These are phyloP conservation scores for Cryptosporidium baileyi DNA, from an alignment of 169 alveolate species.

Conservation along the genomic window DNA sequence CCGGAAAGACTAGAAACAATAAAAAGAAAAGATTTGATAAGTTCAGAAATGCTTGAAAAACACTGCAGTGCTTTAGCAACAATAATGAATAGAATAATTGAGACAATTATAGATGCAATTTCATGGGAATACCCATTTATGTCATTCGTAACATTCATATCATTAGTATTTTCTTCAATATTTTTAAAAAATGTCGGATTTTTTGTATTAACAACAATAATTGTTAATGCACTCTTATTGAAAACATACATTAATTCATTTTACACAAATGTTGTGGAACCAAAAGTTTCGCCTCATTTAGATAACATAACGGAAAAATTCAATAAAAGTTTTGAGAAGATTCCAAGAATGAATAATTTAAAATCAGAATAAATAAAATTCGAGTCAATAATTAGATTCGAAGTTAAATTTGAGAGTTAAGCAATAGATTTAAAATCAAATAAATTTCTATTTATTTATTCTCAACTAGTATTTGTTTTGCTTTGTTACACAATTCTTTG, in stretches of 20 bases:
- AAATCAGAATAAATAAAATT: slow-evolving; percentile 12
- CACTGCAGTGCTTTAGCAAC: slow-evolving; percentile 34
- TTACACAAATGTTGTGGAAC: slow-evolving; percentile 31
- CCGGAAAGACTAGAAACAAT: slow-evolving; percentile 45
- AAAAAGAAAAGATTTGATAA: slow-evolving; percentile 29
- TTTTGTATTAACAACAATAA: slow-evolving; percentile 23
- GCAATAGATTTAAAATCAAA: neutral
- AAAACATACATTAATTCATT: slow-evolving; percentile 45
- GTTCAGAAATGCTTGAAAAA: slow-evolving; percentile 32
- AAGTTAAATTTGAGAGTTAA: neutral
- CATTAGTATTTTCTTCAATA: neutral
- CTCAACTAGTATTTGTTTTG: slow-evolving; percentile 37
- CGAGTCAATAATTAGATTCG: neutral
- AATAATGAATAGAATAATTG: slow-evolving; percentile 21
- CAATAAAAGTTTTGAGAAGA: slow-evolving; percentile 56
- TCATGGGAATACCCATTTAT: slow-evolving; percentile 59
- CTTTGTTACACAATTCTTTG: slow-evolving; percentile 30
- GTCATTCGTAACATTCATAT: slow-evolving; percentile 29
- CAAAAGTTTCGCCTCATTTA: slow-evolving; percentile 56
- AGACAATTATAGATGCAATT: slow-evolving; percentile 23
- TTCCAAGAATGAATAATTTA: slow-evolving; percentile 21
- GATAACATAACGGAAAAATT: slow-evolving; percentile 45
- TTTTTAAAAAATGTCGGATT: slow-evolving; percentile 39
- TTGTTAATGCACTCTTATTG: slow-evolving; percentile 3
- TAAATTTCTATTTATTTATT: neutral